Base-by-base conservation (phyloP, 768 basidiomycete genomes). In the Rhizopogon vulgaris region DNA sequence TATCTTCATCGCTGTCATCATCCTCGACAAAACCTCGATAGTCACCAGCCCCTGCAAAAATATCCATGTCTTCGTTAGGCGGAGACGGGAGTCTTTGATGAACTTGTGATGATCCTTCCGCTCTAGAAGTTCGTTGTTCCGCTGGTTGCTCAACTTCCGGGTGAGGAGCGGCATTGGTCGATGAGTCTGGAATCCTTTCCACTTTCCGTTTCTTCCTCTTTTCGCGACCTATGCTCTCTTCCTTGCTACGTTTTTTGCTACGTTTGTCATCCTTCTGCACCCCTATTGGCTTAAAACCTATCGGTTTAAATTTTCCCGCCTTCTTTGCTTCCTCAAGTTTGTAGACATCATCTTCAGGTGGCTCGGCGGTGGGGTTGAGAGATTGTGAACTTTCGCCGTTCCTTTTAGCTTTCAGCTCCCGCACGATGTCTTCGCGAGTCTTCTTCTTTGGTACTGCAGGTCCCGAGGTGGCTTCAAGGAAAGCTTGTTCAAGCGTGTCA, bases 11-110 rank as follows among this genome's bases (percentile, higher is more conserved):
- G 32, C 56, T 58, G 3, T 30, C 53, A 17, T 80, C 78, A 45
- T 79, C 79, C 18, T 74, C 82, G 4, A 70, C 78, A 6, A 87
- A 63, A 1, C 88, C 88, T 48, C 85, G 77, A 62, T 94, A 96
- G 45, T 90, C 90, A 8, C 85, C 92, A 4, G 82, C 89, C 49
- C 73, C 93, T 2, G 82, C 87, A 64, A 96, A 96, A 39, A 96
- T 94, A 62, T 95, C 88, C 38, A 90, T 78, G 48, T 90, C 82
- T 17, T 82, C 82, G n/a, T 73, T 55, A 6, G 72, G 67, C 52
- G 64, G 58, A 5, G 61, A 54, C 5, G 51, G 55, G 28, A n/a
- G 58, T 11, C 48, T 59, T 48, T 12, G 52, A 40, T 6, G 51
- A 4, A 11, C 22, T 18, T 40, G 46, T 6, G 58, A 46, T 2